phyloP scores from a whole-genome alignment of 441 rosid genomes.

The Erodium trifolium region DNA sequence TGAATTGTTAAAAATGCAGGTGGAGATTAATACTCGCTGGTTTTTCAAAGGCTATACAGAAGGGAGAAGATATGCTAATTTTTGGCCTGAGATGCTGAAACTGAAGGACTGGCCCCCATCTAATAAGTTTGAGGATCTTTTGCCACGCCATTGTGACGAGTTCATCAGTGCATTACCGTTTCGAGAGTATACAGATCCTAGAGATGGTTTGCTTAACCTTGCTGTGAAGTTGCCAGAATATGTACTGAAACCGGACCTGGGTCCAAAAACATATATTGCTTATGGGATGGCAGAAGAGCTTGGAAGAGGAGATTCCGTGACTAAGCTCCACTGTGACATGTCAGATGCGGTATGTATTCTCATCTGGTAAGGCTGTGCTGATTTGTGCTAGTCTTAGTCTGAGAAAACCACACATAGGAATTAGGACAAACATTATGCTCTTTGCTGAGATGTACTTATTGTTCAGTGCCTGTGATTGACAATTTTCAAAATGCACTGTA shows the following conservation, averaged over 20 bases:
- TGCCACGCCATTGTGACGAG: constrained; percentile 92
- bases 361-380: background rate
- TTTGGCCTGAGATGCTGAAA: constrained; percentile 97
- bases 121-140: constrained; percentile 65
- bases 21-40: constrained; percentile 47
- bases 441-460: background rate
- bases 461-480: background rate
- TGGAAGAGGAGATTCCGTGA: constrained; percentile 90
- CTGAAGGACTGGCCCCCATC: constrained; percentile 98
- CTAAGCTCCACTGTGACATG: constrained; percentile 86
- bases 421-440: too few relatives aligned
- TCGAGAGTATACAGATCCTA: constrained; percentile 72
- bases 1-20: constrained; percentile 37
- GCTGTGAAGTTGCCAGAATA: constrained; percentile 64
- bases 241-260: constrained; percentile 75
- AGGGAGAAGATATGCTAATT: constrained; percentile 64
- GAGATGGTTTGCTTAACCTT: constrained; percentile 68
- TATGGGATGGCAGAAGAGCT: constrained; percentile 66
- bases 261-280: constrained; percentile 89
- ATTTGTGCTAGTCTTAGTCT: background rate
- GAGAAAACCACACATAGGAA: background rate
- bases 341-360: constrained; percentile 77
- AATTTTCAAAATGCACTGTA: constrained; percentile 17
- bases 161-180: constrained; percentile 74
- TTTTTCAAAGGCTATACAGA: constrained; percentile 73